These are phyloP conservation scores for Ceratobasidium papillatum DNA, from an alignment of 1,284 basidiomycete species.

Conservation along the genomic window DNA sequence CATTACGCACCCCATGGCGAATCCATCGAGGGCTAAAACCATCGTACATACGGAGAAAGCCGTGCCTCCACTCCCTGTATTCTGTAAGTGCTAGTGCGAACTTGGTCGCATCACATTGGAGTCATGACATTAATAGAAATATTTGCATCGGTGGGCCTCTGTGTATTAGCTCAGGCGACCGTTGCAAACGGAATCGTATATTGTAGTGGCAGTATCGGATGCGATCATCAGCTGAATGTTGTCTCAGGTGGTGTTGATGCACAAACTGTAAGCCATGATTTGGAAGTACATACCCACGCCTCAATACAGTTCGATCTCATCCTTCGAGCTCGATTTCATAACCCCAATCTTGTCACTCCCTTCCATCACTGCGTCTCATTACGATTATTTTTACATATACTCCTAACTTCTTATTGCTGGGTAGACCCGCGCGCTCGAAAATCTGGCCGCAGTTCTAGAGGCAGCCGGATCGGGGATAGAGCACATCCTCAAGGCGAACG, in stretches of 20 bases:
- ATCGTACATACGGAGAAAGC: constrained; percentile 59
- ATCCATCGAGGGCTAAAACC: constrained; percentile 26
- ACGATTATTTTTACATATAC: not conserved
- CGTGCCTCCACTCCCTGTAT: constrained; percentile 60
- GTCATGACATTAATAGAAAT: not conserved
- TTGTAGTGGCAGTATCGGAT: constrained; percentile 68
- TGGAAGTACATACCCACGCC: constrained; percentile 3
- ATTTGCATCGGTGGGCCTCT: not conserved
- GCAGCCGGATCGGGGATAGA: constrained; percentile 67
- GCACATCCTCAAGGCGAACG: constrained; percentile 68
- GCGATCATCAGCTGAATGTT: constrained; percentile 59
- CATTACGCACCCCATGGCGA: not conserved
- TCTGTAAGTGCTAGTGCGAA: constrained; percentile 50
- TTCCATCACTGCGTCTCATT: not conserved
- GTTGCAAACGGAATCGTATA: constrained; percentile 65
- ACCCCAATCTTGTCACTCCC: not conserved
- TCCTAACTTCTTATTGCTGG: constrained; percentile 25
- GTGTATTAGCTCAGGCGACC: constrained; percentile 55
- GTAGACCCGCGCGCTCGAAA: constrained; percentile 65
- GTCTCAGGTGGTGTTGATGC: constrained; percentile 63
- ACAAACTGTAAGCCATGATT: constrained; percentile 58
- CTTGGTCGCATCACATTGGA: not conserved
- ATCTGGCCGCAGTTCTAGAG: constrained; percentile 65
- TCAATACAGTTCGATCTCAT: not conserved
- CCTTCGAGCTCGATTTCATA: too few species aligned